Evolutionary conservation across 1,284 basidiomycete species (phyloP).

Genomic region (Pholiota adiposa): DNA sequence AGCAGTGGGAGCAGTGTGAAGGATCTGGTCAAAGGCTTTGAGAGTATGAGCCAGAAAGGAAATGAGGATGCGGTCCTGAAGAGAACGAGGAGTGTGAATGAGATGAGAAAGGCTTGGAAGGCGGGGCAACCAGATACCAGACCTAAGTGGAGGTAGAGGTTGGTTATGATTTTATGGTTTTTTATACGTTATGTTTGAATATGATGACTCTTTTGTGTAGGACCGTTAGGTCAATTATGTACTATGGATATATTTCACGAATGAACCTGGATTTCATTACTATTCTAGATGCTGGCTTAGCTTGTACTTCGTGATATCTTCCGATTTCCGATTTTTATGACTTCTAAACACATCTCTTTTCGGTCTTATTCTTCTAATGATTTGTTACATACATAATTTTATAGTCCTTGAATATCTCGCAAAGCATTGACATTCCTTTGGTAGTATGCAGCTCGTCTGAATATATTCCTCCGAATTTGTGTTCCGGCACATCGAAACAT

Average conservation of each 20-base stretch:
- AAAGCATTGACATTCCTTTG: too few species aligned
- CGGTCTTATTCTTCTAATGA: too few species aligned
- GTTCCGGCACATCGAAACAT: too few species aligned
- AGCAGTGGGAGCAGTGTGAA: conserved; percentile 70
- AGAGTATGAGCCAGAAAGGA: conserved; percentile 41
- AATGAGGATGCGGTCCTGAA: not conserved
- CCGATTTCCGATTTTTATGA: too few species aligned
- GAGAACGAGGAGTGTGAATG: not conserved
- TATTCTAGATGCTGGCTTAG: too few species aligned
- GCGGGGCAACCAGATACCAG: not conserved
- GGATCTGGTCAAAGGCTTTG: conserved; percentile 67
- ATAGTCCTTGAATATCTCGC: too few species aligned
- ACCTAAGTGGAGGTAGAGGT: conserved; percentile 4
- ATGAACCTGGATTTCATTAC: not conserved
- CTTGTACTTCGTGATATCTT: too few species aligned
- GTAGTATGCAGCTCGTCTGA: too few species aligned
- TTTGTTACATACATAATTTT: too few species aligned
- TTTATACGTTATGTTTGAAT: not conserved
- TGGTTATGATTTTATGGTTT: not conserved
- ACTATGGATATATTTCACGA: not conserved
- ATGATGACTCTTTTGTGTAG: not conserved
- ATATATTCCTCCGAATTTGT: too few species aligned
- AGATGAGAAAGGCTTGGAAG: conserved; percentile 5
- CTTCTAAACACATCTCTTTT: too few species aligned
- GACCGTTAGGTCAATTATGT: not conserved